Evolutionary conservation across 257 asterid species (phyloP).

Genomic region (Oldenlandia corymbosa): DNA sequence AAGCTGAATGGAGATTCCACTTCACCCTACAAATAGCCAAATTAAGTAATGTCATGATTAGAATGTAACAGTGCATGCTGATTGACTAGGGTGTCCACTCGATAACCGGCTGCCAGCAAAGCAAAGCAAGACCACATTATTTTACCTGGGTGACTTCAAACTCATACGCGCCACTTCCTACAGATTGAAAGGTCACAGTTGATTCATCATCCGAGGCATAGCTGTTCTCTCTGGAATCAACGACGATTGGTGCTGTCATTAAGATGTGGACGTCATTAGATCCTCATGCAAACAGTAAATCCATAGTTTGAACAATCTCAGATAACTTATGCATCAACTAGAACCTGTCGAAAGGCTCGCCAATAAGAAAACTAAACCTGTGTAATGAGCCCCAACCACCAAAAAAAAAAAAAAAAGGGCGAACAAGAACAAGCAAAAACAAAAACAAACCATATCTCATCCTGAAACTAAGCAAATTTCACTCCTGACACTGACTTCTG

Average conservation of each 20-base stretch:
- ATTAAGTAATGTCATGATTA: not conserved
- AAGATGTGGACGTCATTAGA: not conserved
- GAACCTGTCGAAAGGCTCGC: too few relatives aligned
- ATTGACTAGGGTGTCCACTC: slow-evolving; percentile 2
- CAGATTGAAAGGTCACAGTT: not conserved
- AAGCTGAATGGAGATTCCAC: not conserved
- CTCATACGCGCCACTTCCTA: not conserved
- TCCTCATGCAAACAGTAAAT: not conserved
- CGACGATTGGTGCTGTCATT: slow-evolving; percentile 5
- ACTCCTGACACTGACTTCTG: not conserved
- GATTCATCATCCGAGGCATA: not conserved
- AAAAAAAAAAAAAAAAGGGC: too few relatives aligned
- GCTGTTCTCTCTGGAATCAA: not conserved
- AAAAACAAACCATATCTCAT: not conserved
- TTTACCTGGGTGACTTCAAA: slow-evolving; percentile 7
- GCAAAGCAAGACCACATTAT: slow-evolving; percentile 1
- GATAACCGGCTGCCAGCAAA: not conserved
- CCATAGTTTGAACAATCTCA: not conserved
- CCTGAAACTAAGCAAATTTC: not conserved
- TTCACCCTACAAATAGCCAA: slow-evolving; percentile 7
- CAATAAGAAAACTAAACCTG: not conserved
- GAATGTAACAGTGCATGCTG: not conserved
- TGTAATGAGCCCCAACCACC: not conserved
- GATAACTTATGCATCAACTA: not conserved
- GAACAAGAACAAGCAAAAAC: too few relatives aligned